Evolutionary conservation across 805 yeast species (phyloP), one percentile per base, ranked within the genome.

Genomic region (Tetrapisispora pingtungensis): DNA sequence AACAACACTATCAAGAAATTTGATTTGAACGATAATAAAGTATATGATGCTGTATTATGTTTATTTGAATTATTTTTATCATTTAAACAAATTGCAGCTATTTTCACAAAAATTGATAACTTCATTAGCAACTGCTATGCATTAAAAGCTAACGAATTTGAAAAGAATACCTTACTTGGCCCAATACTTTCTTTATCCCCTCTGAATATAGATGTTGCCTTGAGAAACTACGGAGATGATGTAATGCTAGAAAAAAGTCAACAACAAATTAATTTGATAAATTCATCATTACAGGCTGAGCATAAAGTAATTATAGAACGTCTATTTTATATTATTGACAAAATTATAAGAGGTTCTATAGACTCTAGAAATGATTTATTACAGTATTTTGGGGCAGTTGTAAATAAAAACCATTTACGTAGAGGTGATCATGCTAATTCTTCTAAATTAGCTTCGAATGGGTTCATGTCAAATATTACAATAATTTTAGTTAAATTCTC

Each of bases 351-450:
- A 49, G 85, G 87, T 0, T 78, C 87, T 5, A 66, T 74, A 0
- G 66, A 68, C 12, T 74, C 95, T 0, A 74, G 97, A 49, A 67
- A 68, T 32, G 79, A 68, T 34, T 57, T 89, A 41, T 65, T 93
- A 52, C 65, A 71, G 40, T 88, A 81, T 71, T 78, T 89, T 62
- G 82, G 84, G 1, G 73, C 72, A 24, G 71, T 87, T 34, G 74
- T 86, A n/a, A 85, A 90, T 55, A 72, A 75, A 41, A 88, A 89
- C 59, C 97, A 88, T 62, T 73, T 86, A 52, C 78, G 97, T 65
- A 75, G 86, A 54, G 96, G 96, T 42, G 79, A 82, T 50, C 95
- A 85, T 59, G 82, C 89, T 3, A 80, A 82, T 53, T 74, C 77
- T 12, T 68, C 70, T 14, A 74, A 77, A 45, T 67, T 84, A 41